Conservation (phyloP, 192 early-diverging fungal species). For the Backusella macrospora region DNA sequence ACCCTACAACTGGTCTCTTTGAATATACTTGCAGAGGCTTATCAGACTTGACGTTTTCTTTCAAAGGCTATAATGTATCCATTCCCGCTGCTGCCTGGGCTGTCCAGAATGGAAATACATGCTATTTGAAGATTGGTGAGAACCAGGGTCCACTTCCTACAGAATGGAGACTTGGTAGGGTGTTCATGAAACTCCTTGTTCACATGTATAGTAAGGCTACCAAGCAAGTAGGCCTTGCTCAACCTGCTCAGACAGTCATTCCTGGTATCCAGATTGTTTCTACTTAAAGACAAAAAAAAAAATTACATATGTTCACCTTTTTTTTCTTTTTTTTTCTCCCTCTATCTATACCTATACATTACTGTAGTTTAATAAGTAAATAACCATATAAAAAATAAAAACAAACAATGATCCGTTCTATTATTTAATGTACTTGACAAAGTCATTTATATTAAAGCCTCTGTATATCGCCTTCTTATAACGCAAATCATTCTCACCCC, state of each 20-base stretch:
- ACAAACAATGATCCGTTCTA: too few species aligned
- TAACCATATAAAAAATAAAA: too few species aligned
- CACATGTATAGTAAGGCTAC: neutral
- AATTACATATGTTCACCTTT: neutral
- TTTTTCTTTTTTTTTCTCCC: neutral
- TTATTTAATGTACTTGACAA: too few species aligned
- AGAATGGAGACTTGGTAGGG: neutral
- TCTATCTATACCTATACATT: too few species aligned
- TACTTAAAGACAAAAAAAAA: neutral
- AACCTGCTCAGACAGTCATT: neutral
- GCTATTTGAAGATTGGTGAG: neutral
- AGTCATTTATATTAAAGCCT: too few species aligned
- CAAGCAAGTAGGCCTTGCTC: neutral
- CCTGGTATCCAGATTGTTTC: neutral
- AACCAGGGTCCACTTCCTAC: neutral
- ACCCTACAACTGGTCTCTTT: neutral
- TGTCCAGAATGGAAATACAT: neutral
- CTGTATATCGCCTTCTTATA: too few species aligned
- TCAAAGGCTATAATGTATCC: neutral
- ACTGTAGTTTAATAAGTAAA: too few species aligned
- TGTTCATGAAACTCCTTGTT: neutral
- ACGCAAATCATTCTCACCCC: too few species aligned
- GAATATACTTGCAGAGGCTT: neutral
- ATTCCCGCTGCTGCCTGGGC: conserved; percentile 7
- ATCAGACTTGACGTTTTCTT: neutral